Base-by-base conservation (phyloP, 331 rosid species). In the Erythrophleum ivorense region DNA sequence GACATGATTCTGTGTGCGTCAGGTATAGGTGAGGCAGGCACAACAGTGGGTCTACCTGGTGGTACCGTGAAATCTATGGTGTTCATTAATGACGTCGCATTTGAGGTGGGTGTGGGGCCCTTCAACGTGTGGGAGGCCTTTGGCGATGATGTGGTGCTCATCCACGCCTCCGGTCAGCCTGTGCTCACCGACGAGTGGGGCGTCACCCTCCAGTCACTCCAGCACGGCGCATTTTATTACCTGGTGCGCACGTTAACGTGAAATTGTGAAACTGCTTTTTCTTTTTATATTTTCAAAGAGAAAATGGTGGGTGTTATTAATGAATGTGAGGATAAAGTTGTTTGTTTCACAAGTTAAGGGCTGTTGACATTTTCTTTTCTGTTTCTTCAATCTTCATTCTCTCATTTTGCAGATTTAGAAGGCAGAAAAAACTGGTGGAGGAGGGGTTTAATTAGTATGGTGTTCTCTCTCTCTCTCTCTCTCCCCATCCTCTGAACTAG, bases 161-260 rank as follows among this genome's bases (percentile, higher is more conserved):
- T 95, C 74, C 91, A 95, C 86, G 84, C 92, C 16, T 82, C 90
- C 75, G 98, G 99, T 72, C 99, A 89, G 62, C 97, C 97, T 6
- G 97, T 95, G 71, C 89, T 88, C 69, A 92, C 98, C 69, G 87
- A 95, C 77, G 92, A 93, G 48, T 95, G 98, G 97, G 99, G 99
- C 9, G 76, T 91, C 67, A 95, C 98, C 45, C 88, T 93, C 55
- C 98, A 92, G 70, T 83, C 97, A 24, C 98, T 95, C 74, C 93
- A 92, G 68, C 91, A 95, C 74, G 98, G 97, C 40, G 88, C 94
- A 18, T 93, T 57, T 75, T 95, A 95, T 82, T 93, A 92, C 84
- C 88, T 93, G 79, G 98, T 95, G 63, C 52, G 85, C 72, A 64
- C 58, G 19, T 53, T 73, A 33, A 13, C 12, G 43, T 63, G 24